Evolutionary conservation across 805 yeast species (phyloP).

Genomic region (Brettanomyces nanus): DNA sequence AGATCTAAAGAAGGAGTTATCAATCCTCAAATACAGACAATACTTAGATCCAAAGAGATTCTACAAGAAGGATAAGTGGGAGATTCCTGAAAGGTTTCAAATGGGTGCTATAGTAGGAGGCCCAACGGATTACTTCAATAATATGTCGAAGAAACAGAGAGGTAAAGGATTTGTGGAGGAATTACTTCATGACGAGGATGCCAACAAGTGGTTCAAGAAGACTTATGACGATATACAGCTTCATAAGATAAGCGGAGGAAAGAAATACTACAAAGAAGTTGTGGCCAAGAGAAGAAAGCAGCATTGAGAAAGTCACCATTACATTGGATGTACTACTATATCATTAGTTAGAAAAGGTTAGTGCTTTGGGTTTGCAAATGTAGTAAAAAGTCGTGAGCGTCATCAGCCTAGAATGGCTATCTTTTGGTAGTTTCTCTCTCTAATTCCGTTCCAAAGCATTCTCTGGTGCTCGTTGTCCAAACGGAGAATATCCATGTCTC

Average conservation of each 20-base stretch:
- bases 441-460: constrained; percentile 42
- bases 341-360: too few species aligned
- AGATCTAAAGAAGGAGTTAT: constrained; percentile 64
- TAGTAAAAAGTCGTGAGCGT: too few species aligned
- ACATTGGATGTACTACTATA: too few species aligned
- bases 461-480: not conserved
- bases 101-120: constrained; percentile 85
- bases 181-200: constrained; percentile 62
- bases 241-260: constrained; percentile 54
- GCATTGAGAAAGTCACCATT: not conserved
- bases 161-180: constrained; percentile 77
- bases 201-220: constrained; percentile 73
- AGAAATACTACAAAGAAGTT: constrained; percentile 54
- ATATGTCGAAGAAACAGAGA: constrained; percentile 63
- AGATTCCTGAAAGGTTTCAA: constrained; percentile 58
- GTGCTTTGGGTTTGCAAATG: too few species aligned
- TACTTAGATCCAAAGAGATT: constrained; percentile 94
- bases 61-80: constrained; percentile 81
- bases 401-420: too few species aligned
- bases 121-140: constrained; percentile 65
- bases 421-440: constrained; percentile 42
- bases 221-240: constrained; percentile 75
- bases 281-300: constrained; percentile 44
- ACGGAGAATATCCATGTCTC: constrained; percentile 6
- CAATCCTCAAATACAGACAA: constrained; percentile 74